These are phyloP conservation scores for Parietaria judaica DNA, from an alignment of 306 rosid species.

Conservation along the genomic window DNA sequence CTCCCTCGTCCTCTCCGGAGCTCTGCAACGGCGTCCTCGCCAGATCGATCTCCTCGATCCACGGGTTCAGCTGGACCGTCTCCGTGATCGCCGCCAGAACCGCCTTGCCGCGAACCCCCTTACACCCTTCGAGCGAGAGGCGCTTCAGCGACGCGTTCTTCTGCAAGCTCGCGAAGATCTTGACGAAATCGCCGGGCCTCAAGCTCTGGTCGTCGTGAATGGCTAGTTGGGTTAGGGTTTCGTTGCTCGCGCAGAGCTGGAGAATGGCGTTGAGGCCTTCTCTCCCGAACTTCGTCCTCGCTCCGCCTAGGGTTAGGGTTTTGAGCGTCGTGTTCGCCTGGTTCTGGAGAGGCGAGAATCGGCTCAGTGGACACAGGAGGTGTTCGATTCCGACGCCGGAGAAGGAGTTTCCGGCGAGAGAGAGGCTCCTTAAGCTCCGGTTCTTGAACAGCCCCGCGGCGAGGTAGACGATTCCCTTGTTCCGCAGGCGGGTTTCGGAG, in stretches of 20 bases:
- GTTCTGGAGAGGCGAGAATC: slow-evolving; percentile 70
- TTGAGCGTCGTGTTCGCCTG: slow-evolving; percentile 76
- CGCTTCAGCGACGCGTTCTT: slow-evolving; percentile 69
- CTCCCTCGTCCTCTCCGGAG: slow-evolving; percentile 53
- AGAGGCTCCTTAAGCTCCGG: slow-evolving; percentile 48
- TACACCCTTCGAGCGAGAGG: slow-evolving; percentile 72
- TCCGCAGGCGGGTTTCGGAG: slow-evolving; percentile 63
- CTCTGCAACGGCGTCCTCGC: slow-evolving; percentile 69
- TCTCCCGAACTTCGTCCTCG: slow-evolving; percentile 73
- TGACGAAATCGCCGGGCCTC: slow-evolving; percentile 58
- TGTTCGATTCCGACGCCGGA: slow-evolving; percentile 70
- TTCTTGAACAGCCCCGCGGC: slow-evolving; percentile 90
- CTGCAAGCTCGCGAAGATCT: slow-evolving; percentile 71
- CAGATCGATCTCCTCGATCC: slow-evolving; percentile 89
- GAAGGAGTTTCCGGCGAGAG: slow-evolving; percentile 64
- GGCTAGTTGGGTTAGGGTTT: slow-evolving; percentile 53
- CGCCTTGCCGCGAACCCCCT: slow-evolving; percentile 66
- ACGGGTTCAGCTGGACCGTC: slow-evolving; percentile 79
- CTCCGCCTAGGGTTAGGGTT: slow-evolving; percentile 67
- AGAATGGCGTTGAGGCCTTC: slow-evolving; percentile 66
- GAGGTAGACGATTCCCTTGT: slow-evolving; percentile 69
- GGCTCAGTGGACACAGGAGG: slow-evolving; percentile 77
- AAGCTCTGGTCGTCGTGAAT: slow-evolving; percentile 73
- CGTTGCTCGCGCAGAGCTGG: slow-evolving; percentile 56
- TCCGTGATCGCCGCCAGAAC: slow-evolving; percentile 66